These are phyloP conservation scores for Aphanomyces stellatus DNA, from an alignment of 352 stramenopile genomes.

Conservation along the genomic window DNA sequence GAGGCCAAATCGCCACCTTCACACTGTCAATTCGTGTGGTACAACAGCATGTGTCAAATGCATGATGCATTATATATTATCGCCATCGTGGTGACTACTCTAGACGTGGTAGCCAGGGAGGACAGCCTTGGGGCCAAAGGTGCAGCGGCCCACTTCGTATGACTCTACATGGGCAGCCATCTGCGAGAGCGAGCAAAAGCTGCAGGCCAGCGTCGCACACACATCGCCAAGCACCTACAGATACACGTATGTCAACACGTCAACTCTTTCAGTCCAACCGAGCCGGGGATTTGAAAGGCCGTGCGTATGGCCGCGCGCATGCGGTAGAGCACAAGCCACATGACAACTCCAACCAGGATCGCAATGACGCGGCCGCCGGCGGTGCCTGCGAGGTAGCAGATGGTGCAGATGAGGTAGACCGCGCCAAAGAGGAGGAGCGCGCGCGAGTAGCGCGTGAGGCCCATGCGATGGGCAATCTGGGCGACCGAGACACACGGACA, in stretches of 20 bases:
- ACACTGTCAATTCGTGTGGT: too few relatives aligned
- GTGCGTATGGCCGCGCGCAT: not conserved
- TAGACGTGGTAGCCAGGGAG: conserved; percentile 20
- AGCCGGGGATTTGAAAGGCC: conserved; percentile 29
- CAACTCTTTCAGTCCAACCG: not conserved
- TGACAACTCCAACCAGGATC: not conserved
- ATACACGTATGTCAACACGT: not conserved
- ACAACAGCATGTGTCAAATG: not conserved
- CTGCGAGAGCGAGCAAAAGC: not conserved
- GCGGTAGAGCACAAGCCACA: conserved; percentile 14
- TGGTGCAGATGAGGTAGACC: not conserved
- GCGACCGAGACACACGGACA: conserved; percentile 40
- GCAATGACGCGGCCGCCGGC: not conserved
- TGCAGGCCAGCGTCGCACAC: conserved; percentile 7
- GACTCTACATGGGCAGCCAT: conserved; percentile 14
- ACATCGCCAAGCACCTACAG: conserved; percentile 6
- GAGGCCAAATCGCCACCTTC: too few relatives aligned
- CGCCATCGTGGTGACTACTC: not conserved
- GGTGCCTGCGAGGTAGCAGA: not conserved
- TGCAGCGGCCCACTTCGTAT: not conserved
- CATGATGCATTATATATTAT: not conserved
- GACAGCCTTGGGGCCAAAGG: conserved; percentile 6
- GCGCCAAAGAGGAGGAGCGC: not conserved
- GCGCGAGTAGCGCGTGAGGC: conserved; percentile 25
- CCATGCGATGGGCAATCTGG: conserved; percentile 36